Evolutionary conservation across 208 protist species (phyloP), one percentile per base, ranked within the genome.

Genomic region (Leishmania gerbilli): DNA sequence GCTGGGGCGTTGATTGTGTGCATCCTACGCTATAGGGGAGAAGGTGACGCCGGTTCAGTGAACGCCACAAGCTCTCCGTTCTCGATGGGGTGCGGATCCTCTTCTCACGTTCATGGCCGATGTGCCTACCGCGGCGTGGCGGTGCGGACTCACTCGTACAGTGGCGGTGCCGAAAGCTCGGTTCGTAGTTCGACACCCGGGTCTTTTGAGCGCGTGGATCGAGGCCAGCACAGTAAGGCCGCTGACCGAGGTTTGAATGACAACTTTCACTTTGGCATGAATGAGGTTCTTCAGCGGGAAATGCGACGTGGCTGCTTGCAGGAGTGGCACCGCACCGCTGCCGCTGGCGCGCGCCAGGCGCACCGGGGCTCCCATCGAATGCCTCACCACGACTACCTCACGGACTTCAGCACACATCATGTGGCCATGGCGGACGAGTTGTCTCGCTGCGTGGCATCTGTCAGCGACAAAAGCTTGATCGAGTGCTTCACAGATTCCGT

Each of bases 371-470:
- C 31, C 9, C 31, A 47, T 42, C 77, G 21, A 47, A 58, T 19
- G 79, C 55, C 60, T 55, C 83, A 71, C 40, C 56, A 79, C 42
- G 78, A 81, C 60, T 37, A 83, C 69, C 75, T 88, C 42, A 76
- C 77, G 24, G 79, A 79, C 9, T 82, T 87, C 64, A 71, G 86
- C 37, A n/a, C 8, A 21, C 79, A 60, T 51, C 74, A 78, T 34
- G 64, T 87, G 51, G 37, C 64, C n/a, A 82, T 87, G 53, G 86
- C 84, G 37, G 86, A 84, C 34, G 79, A 87, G 77, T 40, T 89
- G 27, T 79, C 77, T n/a, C 34, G 42, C 62, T 75, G 40, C 65
- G 51, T 55, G 62, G 6, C 17, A 4, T 8, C 17, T 9, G 60
- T 5, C 27, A 79, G 56, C 19, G 55, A 64, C 5, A 24, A 49